Conservation (phyloP, 495 filamentous ascomycete species). For the Daldinia loculata region DNA sequence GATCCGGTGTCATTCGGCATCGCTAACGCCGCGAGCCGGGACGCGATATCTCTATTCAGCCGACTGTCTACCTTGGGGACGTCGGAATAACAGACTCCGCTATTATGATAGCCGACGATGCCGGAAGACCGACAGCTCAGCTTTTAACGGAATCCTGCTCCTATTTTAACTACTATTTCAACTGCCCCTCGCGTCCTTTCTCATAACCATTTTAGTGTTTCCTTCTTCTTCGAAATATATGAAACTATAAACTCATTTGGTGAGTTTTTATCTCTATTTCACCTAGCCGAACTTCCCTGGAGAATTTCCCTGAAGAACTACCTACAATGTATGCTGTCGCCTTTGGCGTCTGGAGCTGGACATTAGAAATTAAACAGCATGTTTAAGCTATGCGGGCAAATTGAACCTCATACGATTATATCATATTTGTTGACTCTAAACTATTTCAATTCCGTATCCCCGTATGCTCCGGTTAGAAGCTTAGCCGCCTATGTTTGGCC, state of each 20-base stretch:
- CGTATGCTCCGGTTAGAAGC: not conserved
- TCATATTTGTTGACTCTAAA: not conserved
- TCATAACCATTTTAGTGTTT: not conserved
- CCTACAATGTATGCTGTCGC: not conserved
- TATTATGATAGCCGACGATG: constrained; percentile 20
- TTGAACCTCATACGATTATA: not conserved
- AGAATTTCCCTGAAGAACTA: not conserved
- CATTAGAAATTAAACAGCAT: not conserved
- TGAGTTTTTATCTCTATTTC: not conserved
- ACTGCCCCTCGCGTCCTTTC: not conserved
- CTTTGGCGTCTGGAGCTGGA: constrained; percentile 1
- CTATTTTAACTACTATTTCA: not conserved
- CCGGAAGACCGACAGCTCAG: constrained; percentile 14
- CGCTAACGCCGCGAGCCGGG: constrained; percentile 31
- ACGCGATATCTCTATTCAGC: constrained; percentile 12
- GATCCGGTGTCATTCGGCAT: constrained; percentile 37
- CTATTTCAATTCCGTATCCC: not conserved
- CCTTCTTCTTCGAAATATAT: not conserved
- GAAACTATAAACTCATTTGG: not conserved
- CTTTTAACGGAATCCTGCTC: not conserved
- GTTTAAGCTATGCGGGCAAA: not conserved
- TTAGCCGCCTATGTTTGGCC: not conserved
- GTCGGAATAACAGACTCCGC: constrained; percentile 15
- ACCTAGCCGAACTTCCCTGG: not conserved
- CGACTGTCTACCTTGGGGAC: constrained; percentile 5